Conservation (phyloP, 2,329 filamentous ascomycete species). For the Calycina marina region DNA sequence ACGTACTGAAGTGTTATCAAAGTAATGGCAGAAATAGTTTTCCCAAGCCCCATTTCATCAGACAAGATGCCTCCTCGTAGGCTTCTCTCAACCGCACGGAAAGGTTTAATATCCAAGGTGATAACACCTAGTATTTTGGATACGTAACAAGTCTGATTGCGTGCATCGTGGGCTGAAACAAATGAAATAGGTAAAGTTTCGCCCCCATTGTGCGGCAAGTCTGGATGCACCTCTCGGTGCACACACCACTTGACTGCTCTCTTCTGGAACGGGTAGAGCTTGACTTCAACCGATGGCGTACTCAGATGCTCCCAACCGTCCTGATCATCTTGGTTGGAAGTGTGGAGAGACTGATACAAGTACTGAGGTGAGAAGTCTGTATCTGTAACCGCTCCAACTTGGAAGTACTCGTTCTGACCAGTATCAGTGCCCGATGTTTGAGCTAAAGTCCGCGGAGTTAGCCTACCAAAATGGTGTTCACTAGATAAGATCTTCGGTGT, state of each 20-base stretch:
- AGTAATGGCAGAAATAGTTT: constrained; percentile 62
- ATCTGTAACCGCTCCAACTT: constrained; percentile 10
- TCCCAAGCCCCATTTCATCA: constrained; percentile 75
- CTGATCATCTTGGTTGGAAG: constrained; percentile 34
- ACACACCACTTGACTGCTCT: constrained; percentile 58
- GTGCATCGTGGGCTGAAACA: constrained; percentile 27
- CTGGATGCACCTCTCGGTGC: constrained; percentile 44
- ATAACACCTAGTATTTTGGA: constrained; percentile 50
- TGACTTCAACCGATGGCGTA: constrained; percentile 30
- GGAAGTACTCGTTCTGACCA: too few relatives aligned
- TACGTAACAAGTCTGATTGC: constrained; percentile 34
- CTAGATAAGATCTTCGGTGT: too few relatives aligned
- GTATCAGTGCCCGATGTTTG: too few relatives aligned
- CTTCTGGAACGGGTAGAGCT: constrained; percentile 58
- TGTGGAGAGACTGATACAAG: constrained; percentile 58
- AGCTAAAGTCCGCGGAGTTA: too few relatives aligned
- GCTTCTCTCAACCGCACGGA: constrained; percentile 27
- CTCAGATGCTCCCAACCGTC: constrained; percentile 24
- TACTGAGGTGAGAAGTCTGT: constrained; percentile 32
- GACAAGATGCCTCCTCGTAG: constrained; percentile 40
- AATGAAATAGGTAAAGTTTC: constrained; percentile 28
- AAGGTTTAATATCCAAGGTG: constrained; percentile 32
- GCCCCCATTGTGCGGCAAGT: not conserved
- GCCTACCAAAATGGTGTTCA: too few relatives aligned
- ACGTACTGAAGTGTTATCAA: too few relatives aligned